Evolutionary conservation across 2,329 filamentous ascomycete species (phyloP).

Genomic region (Aspergillus niger): DNA sequence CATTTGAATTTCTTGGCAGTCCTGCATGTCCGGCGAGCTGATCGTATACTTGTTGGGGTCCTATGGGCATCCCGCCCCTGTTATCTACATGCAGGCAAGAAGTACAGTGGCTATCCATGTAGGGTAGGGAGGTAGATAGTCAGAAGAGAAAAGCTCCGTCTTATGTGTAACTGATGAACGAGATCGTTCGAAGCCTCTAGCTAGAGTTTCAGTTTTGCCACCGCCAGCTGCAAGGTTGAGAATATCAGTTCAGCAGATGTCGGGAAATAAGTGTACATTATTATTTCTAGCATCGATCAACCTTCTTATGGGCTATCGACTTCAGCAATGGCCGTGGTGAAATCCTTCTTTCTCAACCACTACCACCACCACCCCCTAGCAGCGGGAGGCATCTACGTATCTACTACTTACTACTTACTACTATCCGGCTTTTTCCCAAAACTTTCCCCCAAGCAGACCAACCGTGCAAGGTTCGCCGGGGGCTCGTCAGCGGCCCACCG

Average conservation of each 20-base stretch:
- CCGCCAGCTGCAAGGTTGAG: neutral
- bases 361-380: no score
- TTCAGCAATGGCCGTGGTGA: no score
- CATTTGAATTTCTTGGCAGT: neutral
- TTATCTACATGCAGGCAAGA: neutral
- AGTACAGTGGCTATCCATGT: neutral
- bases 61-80: neutral
- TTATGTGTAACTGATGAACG: neutral
- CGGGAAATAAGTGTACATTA: neutral
- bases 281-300: no score
- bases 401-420: neutral
- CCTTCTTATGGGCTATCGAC: no score
- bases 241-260: neutral
- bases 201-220: neutral
- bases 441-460: neutral
- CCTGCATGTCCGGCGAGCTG: neutral
- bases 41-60: neutral
- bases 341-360: no score
- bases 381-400: neutral
- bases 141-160: neutral
- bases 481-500: constrained; percentile 19
- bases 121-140: neutral
- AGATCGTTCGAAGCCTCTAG: neutral
- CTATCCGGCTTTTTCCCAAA: neutral
- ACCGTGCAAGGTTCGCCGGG: constrained; percentile 14